Evolutionary conservation across 257 asterid species (phyloP).

Genomic region (Solanum okadae): DNA sequence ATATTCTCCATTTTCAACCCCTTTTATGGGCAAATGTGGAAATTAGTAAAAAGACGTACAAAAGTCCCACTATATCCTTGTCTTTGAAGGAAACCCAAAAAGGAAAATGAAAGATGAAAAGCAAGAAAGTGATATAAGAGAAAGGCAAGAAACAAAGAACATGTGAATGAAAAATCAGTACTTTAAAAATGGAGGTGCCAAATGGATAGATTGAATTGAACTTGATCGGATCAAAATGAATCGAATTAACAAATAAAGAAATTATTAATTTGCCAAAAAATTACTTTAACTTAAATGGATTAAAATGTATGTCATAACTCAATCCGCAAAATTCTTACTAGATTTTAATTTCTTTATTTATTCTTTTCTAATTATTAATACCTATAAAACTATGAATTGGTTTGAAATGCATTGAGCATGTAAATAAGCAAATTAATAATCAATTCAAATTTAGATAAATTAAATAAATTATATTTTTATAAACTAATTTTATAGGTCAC

Average conservation of each 20-base stretch:
- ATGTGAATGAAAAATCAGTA: neutral
- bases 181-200: neutral
- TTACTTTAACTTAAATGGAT: neutral
- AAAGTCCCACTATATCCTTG: neutral
- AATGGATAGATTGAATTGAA: neutral
- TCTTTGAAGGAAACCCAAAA: neutral
- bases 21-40: neutral
- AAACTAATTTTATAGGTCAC: accelerated
- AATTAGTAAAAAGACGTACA: neutral
- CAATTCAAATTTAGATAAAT: neutral
- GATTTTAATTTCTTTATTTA: too few species aligned
- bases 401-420: neutral
- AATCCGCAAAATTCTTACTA: neutral
- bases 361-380: too few species aligned
- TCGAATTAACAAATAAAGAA: neutral
- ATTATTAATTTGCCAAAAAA: neutral
- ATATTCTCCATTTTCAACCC: neutral
- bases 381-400: too few species aligned
- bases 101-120: neutral
- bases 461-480: neutral
- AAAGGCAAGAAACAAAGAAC: neutral
- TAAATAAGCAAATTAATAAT: neutral
- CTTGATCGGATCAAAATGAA: accelerated
- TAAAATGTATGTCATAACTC: neutral
- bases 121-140: neutral